A percentile compares a stretch with the other conserved stretches of the same genome.
These are phyloP conservation scores for Adansonia grandidieri DNA, from an alignment of 441 rosid genomes.

Conservation along the genomic window DNA sequence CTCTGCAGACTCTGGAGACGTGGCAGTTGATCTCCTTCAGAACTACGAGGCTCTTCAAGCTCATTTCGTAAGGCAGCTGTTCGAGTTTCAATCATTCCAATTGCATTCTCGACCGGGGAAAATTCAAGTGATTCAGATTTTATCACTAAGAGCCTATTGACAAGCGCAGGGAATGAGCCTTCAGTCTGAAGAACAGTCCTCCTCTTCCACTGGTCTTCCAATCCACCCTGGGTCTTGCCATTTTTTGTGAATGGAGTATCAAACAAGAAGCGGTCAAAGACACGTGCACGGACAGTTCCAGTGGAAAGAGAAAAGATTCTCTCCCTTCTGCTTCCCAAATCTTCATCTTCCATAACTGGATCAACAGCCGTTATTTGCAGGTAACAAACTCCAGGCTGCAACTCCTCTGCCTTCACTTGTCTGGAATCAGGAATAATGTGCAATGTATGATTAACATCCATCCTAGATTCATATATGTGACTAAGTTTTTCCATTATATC, in stretches of 20 bases:
- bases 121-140: constrained; percentile 97
- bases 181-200: constrained; percentile 91
- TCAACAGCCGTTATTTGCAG: constrained; percentile 98
- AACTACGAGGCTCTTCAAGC: constrained; percentile 99
- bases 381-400: constrained; percentile 95
- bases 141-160: constrained; percentile 82
- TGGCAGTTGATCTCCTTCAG: constrained; percentile 97
- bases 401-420: constrained; percentile 95
- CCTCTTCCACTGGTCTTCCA: constrained; percentile 99
- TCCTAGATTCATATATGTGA: constrained; percentile 91
- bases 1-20: constrained; percentile 98
- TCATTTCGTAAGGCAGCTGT: constrained; percentile 93
- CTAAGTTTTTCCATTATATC: constrained; percentile 99
- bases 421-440: constrained; percentile 94
- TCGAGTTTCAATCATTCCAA: constrained; percentile 98
- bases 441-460: constrained; percentile 87
- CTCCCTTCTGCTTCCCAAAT: constrained; percentile 96
- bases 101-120: constrained; percentile 98
- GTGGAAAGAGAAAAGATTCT: constrained; percentile 95
- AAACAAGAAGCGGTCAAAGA: constrained; percentile 95
- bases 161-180: constrained; percentile 98
- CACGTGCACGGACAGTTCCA: constrained; percentile 92
- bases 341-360: constrained; percentile 99
- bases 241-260: constrained; percentile 98
- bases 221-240: constrained; percentile 98